Conservation (phyloP, 441 rosid genomes). For the Pelargonium fulgidum region DNA sequence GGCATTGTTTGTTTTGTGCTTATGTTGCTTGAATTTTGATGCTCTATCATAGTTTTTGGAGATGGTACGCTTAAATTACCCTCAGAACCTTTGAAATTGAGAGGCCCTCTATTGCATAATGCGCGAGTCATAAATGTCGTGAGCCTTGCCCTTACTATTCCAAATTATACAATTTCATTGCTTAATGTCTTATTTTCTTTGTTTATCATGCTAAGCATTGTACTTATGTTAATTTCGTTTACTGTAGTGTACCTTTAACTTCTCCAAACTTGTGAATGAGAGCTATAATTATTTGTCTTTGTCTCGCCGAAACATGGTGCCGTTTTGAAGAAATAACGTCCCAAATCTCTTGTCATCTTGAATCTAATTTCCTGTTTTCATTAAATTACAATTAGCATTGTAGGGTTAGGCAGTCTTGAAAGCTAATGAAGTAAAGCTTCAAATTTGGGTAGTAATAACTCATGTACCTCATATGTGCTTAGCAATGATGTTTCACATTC, state of each 20-base stretch:
- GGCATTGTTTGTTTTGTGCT: background rate
- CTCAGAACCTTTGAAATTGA: background rate
- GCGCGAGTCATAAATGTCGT: constrained; percentile 20
- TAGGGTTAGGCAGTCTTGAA: background rate
- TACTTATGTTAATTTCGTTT: too few species aligned
- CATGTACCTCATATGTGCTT: constrained; percentile 26
- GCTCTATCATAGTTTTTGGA: background rate
- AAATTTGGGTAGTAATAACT: constrained; percentile 16
- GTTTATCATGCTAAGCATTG: too few species aligned
- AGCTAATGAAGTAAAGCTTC: background rate
- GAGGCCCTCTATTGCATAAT: background rate
- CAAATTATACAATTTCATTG: too few species aligned
- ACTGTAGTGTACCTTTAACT: background rate
- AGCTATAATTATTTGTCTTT: background rate
- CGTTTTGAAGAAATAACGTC: background rate
- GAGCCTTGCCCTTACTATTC: background rate
- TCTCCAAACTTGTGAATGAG: background rate
- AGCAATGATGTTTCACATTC: constrained; percentile 41
- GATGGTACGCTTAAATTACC: background rate
- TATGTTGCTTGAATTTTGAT: constrained; percentile 20
- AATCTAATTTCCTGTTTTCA: constrained; percentile 3
- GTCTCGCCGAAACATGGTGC: too few species aligned
- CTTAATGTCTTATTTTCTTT: too few species aligned
- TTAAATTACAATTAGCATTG: too few species aligned
- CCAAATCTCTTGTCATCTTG: background rate